These are phyloP conservation scores for Amoebophrya sp. DNA, from an alignment of 169 alveolate genomes.

Conservation along the genomic window DNA sequence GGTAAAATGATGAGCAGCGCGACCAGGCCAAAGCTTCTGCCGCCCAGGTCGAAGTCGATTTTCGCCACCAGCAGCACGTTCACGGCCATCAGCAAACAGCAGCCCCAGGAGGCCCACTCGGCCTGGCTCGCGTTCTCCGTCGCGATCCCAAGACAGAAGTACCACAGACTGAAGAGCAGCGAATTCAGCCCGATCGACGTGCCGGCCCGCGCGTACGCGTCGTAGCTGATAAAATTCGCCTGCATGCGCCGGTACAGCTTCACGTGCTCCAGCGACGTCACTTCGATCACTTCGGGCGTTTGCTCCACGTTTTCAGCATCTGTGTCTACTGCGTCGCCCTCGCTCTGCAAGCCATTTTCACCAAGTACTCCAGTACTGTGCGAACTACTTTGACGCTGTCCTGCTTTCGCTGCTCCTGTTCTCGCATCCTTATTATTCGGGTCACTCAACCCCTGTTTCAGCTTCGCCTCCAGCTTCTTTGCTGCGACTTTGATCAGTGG, in stretches of 20 bases:
- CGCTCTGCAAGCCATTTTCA: neutral
- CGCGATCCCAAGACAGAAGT: neutral
- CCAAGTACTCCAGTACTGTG: neutral
- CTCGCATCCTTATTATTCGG: too few relatives aligned
- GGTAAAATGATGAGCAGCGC: neutral
- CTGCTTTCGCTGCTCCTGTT: too few relatives aligned
- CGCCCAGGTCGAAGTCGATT: slow-evolving; percentile 7
- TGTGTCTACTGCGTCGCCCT: neutral
- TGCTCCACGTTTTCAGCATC: neutral
- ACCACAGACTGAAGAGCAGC: neutral
- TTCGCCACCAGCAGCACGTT: slow-evolving; percentile 5
- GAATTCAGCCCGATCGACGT: neutral
- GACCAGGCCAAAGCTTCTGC: neutral
- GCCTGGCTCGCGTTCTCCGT: neutral
- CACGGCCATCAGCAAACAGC: neutral
- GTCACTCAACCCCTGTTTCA: neutral
- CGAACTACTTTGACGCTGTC: too few relatives aligned
- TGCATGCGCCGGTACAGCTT: slow-evolving; percentile 22
- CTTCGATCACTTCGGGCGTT: neutral
- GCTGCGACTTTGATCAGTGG: neutral
- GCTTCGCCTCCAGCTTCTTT: neutral
- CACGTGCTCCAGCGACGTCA: neutral
- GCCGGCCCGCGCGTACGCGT: slow-evolving; percentile 28
- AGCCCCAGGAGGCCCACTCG: slow-evolving; percentile 4
- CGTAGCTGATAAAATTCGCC: neutral